Conservation (phyloP, 106 monocot genomes). For the Agapanthus africanus region DNA sequence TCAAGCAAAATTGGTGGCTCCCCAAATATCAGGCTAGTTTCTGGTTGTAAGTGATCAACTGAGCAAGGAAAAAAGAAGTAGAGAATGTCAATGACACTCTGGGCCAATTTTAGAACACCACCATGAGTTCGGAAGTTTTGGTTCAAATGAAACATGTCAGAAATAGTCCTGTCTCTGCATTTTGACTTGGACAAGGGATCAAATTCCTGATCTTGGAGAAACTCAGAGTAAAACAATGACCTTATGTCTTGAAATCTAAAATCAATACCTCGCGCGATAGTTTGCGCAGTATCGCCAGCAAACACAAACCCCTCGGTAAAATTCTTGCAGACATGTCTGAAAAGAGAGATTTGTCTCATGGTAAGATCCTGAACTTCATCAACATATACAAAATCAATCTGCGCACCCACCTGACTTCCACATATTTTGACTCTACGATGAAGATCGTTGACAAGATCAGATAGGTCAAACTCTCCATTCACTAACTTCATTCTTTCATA, state of each 20-base stretch:
- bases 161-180: not conserved
- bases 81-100: slow-evolving; percentile 51
- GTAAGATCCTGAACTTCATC: slow-evolving; percentile 83
- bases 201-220: slow-evolving; percentile 6
- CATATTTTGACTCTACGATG: slow-evolving; percentile 18
- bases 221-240: slow-evolving; percentile 46
- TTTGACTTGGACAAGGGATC: slow-evolving; percentile 7
- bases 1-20: slow-evolving; percentile 52
- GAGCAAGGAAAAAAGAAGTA: slow-evolving; percentile 42
- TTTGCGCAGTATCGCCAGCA: slow-evolving; percentile 82
- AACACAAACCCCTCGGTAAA: slow-evolving; percentile 52
- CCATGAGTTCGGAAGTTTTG: slow-evolving; percentile 65
- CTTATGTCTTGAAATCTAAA: slow-evolving; percentile 69
- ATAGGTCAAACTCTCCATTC: slow-evolving; percentile 53
- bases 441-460: slow-evolving; percentile 59
- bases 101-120: slow-evolving; percentile 54
- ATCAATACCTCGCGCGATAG: slow-evolving; percentile 55
- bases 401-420: slow-evolving; percentile 15
- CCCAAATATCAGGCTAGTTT: slow-evolving; percentile 42
- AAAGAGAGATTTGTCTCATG: slow-evolving; percentile 48
- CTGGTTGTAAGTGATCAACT: slow-evolving; percentile 44
- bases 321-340: slow-evolving; percentile 49
- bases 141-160: slow-evolving; percentile 41
- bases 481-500: slow-evolving; percentile 42
- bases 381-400: slow-evolving; percentile 59